Evolutionary conservation across 176 grass and related monocot species (phyloP), one percentile per base, ranked within the genome.

Genomic region (Poa annua): DNA sequence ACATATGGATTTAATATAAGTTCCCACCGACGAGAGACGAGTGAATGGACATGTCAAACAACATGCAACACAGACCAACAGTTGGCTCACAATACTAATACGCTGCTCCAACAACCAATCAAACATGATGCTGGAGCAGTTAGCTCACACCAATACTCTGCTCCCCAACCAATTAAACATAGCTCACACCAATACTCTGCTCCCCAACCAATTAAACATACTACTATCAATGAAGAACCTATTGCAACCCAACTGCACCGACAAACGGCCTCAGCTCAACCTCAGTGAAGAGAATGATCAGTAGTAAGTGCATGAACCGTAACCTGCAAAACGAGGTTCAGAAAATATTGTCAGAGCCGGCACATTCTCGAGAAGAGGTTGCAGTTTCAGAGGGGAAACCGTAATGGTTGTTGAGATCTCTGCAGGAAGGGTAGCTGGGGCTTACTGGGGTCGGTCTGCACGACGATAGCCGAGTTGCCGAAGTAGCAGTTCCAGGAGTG

Each of bases 401-500:
- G 15, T 21, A 32, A 0, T 63, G 13, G 61, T 16, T 4, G 52
- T 64, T 4, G 36, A 55, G 48, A 69, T 81, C 33, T 54, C 20
- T 25, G n/a, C 41, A 0, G 14, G 24, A 17, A 9, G 19, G 25
- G 1, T 26, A 8, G n/a, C 21, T 2, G 13, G 2, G 14, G 41
- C 44, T 80, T 86, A 94, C 91, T 97, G 61, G 95, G 95, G 63
- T 97, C 88, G 15, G 95, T 89, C 44, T 80, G 75, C 48, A 89
- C 88, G 45, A 97, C 41, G 78, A 97, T 47, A 2, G 67, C 95
- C 5, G 92, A 91, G 29, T 88, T 84, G 36, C 85, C 85, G 82
- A 94, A 97, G 88, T 91, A 75, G 81, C 95, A 97, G 83, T 92
- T 92, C 90, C 92, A 94, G 71, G 88, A 20, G 45, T 92, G 75